Percentiles rank a stretch among this genome's conserved stretches.
phyloP scores from a whole-genome alignment of 441 rosid species.

The Kokia cookei region DNA sequence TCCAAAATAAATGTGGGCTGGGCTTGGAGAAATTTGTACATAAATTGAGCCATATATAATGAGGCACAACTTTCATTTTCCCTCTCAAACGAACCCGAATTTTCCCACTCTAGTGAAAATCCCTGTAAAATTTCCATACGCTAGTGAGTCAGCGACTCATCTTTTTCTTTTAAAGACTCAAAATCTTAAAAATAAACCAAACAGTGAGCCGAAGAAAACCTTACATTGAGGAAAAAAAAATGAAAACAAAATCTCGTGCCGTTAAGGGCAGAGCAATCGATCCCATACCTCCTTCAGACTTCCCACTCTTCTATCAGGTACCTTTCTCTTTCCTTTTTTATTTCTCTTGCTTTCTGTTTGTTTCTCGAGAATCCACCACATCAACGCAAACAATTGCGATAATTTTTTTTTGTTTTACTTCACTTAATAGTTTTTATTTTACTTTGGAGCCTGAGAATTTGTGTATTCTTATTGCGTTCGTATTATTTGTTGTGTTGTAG shows the following conservation, averaged over 20 bases:
- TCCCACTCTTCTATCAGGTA: background rate
- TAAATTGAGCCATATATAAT: too few species aligned
- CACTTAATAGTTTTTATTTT: background rate
- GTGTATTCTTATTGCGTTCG: background rate
- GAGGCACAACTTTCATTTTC: too few species aligned
- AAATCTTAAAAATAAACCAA: background rate
- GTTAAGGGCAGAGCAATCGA: background rate
- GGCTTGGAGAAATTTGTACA: too few species aligned
- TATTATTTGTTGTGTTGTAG: background rate
- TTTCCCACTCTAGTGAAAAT: too few species aligned
- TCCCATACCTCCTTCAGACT: background rate
- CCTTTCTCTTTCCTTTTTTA: background rate
- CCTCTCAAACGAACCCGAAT: too few species aligned
- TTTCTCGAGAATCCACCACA: background rate
- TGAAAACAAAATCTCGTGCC: conserved; percentile 12
- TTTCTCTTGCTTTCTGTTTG: conserved; percentile 4
- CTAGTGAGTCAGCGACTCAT: background rate
- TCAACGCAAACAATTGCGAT: background rate
- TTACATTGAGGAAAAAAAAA: background rate
- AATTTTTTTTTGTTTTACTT: background rate
- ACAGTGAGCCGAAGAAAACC: background rate
- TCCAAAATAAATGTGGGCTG: too few species aligned
- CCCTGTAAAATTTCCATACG: background rate
- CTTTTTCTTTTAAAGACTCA: background rate
- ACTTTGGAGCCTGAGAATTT: background rate